A percentile compares a stretch with the other conserved stretches of the same genome.
Evolutionary conservation across 2,329 filamentous ascomycete species (phyloP).

Genomic region (Diaporthe helianthi): DNA sequence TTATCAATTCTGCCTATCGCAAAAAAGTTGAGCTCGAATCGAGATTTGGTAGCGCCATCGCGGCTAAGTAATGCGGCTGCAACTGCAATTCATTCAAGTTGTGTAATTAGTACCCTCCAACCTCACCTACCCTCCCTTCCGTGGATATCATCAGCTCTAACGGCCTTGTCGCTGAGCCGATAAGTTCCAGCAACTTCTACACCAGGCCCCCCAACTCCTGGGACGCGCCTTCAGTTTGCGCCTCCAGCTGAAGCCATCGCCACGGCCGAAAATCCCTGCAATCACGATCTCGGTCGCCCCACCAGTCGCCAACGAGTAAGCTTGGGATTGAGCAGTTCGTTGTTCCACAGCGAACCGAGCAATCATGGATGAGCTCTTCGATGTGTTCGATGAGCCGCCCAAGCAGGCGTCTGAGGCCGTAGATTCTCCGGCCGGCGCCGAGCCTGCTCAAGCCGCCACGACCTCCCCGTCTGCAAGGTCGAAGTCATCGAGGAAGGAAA

Average conservation of each 20-base stretch:
- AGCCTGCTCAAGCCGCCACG: constrained; percentile 36
- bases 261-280: neutral
- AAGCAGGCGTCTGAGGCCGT: constrained; percentile 57
- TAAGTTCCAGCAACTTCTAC: neutral
- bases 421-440: constrained; percentile 49
- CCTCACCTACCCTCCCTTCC: neutral
- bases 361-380: constrained; percentile 79
- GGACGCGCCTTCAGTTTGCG: neutral
- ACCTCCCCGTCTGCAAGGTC: constrained; percentile 32
- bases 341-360: neutral
- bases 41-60: constrained; percentile 27
- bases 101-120: constrained; percentile 16
- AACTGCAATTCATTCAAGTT: constrained; percentile 16
- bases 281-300: neutral
- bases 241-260: neutral
- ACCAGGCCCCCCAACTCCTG: neutral
- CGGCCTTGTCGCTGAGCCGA: neutral
- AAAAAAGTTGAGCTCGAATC: constrained; percentile 28
- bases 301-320: neutral
- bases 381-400: constrained; percentile 77
- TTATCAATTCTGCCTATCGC: constrained; percentile 28
- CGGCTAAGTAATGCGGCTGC: neutral
- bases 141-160: neutral
- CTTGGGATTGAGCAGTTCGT: neutral
- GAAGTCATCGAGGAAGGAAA: constrained; percentile 44